Percentiles rank a stretch among this genome's conserved stretches.
phyloP scores from a whole-genome alignment of 2,329 filamentous ascomycete genomes.

The Fusarium anthophilum region DNA sequence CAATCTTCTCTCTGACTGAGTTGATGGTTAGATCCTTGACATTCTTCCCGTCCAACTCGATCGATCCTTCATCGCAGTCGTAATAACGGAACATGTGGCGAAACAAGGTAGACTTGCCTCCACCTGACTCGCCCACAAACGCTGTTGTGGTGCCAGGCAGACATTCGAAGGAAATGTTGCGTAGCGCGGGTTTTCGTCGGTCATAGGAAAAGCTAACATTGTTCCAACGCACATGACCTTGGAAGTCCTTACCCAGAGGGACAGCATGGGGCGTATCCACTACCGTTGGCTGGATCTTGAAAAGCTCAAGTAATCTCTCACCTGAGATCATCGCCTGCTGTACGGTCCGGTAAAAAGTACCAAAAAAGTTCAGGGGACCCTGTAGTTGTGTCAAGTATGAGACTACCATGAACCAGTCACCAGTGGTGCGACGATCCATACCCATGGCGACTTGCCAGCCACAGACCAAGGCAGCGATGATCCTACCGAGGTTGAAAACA shows the following conservation, averaged over 20 bases:
- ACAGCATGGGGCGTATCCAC: conserved; percentile 76
- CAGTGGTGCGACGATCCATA: conserved; percentile 70
- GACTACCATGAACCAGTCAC: conserved; percentile 77
- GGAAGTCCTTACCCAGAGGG: conserved; percentile 69
- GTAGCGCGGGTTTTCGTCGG: conserved; percentile 82
- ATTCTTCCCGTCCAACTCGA: conserved; percentile 85
- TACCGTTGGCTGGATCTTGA: conserved; percentile 95
- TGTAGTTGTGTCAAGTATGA: conserved; percentile 84
- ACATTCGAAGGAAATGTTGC: conserved; percentile 86
- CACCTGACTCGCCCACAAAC: conserved; percentile 94
- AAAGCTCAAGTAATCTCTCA: conserved; percentile 92
- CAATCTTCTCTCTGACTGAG: conserved; percentile 89
- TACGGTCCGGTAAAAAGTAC: conserved; percentile 94
- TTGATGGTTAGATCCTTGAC: conserved; percentile 91
- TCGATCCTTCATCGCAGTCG: conserved; percentile 81
- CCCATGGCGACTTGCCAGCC: conserved; percentile 80
- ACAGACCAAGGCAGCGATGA: conserved; percentile 76
- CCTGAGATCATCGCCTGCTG: conserved; percentile 98
- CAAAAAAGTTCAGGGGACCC: conserved; percentile 85
- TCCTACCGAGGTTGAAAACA: conserved; percentile 80
- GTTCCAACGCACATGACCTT: conserved; percentile 86
- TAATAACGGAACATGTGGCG: conserved; percentile 97
- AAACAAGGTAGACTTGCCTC: conserved; percentile 97
- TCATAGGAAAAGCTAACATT: conserved; percentile 94
- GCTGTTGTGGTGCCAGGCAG: conserved; percentile 92